Percentiles rank a stretch among this genome's conserved stretches.
phyloP scores from a whole-genome alignment of 2,329 filamentous ascomycete genomes.

The Xylaria sp. region DNA sequence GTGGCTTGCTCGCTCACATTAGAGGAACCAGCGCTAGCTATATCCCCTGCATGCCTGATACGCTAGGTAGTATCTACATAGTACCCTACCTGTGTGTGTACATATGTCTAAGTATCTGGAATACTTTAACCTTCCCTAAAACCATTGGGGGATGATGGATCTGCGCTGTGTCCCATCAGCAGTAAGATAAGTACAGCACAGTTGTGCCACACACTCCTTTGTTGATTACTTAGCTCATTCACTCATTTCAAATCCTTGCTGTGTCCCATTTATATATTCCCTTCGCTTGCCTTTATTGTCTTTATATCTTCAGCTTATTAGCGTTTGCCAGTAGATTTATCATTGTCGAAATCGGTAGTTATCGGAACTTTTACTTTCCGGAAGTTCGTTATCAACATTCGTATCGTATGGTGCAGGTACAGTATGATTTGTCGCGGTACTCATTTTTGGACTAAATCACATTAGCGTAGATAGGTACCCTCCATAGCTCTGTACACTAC shows the following conservation, averaged over 20 bases:
- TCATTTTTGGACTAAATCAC: not conserved
- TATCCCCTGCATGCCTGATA: not conserved
- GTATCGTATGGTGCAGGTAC: conserved; percentile 8
- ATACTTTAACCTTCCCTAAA: not conserved
- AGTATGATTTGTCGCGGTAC: not conserved
- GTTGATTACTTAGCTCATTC: not conserved
- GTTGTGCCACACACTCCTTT: conserved; percentile 2
- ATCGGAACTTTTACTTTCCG: not conserved
- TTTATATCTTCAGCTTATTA: not conserved
- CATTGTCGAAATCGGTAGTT: not conserved
- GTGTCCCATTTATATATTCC: not conserved
- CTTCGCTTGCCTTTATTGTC: not conserved
- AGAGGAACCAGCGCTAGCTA: conserved; percentile 6
- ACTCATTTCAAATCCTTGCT: not conserved
- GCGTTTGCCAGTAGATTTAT: conserved; percentile 1
- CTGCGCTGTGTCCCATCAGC: conserved; percentile 6
- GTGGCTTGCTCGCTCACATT: conserved; percentile 25
- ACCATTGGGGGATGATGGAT: not conserved
- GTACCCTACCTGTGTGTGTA: too few species aligned
- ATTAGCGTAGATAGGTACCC: not conserved
- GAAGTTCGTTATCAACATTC: not conserved
- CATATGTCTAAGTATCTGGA: conserved; percentile 13
- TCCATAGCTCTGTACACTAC: not conserved
- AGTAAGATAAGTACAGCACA: not conserved
- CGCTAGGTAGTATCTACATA: not conserved